phyloP scores from a whole-genome alignment of 129 eudicot genomes.

The Dittrichia graveolens region DNA sequence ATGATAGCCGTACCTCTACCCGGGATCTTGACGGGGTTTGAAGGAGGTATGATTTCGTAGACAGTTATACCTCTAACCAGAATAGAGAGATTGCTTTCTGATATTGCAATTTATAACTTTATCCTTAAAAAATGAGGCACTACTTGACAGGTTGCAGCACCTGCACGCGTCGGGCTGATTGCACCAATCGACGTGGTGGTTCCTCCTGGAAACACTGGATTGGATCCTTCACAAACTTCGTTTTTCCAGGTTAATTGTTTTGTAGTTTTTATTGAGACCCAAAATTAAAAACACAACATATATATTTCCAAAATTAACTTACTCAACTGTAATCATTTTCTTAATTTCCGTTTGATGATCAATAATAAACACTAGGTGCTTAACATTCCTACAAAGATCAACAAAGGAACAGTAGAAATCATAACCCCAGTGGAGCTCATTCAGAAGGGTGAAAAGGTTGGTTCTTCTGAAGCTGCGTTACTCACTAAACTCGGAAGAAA shows the following conservation, averaged over 20 bases:
- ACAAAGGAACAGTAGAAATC: constrained; percentile 76
- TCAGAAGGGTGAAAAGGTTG: constrained; percentile 67
- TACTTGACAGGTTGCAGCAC: constrained; percentile 62
- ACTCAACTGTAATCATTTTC: background rate
- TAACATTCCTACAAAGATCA: constrained; percentile 74
- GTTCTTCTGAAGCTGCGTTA: constrained; percentile 74
- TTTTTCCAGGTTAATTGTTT: constrained; percentile 56
- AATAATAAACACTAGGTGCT: constrained; percentile 43
- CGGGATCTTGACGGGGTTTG: no score
- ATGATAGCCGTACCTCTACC: no score
- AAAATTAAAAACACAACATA: background rate
- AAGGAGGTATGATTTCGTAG: no score
- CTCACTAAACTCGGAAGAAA: constrained; percentile 57
- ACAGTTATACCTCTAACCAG: no score
- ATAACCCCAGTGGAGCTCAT: constrained; percentile 64
- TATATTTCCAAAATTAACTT: background rate
- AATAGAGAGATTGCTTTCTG: no score
- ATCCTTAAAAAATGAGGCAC: no score
- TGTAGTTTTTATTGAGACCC: background rate
- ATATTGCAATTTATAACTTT: no score
- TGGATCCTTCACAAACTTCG: constrained; percentile 67
- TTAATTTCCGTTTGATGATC: background rate
- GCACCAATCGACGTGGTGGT: constrained; percentile 66
- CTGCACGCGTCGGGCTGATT: constrained; percentile 67
- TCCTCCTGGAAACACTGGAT: constrained; percentile 77